Conservation (phyloP, 345 rosid species). For the Linum tenue region DNA sequence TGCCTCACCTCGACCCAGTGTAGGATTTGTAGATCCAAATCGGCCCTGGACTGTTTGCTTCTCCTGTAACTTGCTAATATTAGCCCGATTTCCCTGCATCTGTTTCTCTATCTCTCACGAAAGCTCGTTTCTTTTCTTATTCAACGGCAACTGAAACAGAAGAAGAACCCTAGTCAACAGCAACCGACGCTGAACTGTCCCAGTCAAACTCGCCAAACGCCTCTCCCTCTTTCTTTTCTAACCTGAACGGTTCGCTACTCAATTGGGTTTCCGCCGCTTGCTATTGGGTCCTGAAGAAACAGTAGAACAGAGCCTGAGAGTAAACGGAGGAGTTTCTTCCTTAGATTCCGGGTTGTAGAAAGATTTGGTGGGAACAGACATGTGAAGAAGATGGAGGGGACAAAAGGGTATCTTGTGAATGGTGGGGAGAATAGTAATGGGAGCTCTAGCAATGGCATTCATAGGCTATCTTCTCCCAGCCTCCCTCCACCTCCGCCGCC, state of each 20-base stretch:
- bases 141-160: background rate
- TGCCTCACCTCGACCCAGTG: no score
- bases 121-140: background rate
- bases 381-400: constrained; percentile 51
- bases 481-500: constrained; percentile 52
- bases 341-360: background rate
- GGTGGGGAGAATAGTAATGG: constrained; percentile 31
- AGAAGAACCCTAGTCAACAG: no score
- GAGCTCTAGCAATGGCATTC: constrained; percentile 40
- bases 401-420: constrained; percentile 23
- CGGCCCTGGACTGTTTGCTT: no score
- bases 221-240: background rate
- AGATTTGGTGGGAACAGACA: constrained; percentile 3
- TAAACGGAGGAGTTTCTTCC: background rate
- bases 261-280: constrained; percentile 1
- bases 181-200: background rate
- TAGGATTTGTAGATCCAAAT: no score
- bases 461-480: no score
- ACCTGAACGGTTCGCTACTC: background rate
- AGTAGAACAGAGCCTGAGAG: background rate
- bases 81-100: constrained; percentile 10
- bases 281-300: constrained; percentile 5
- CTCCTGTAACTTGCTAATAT: no score
- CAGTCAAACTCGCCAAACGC: background rate
- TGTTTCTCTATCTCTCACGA: background rate